phyloP scores from a whole-genome alignment of 768 basidiomycete species.

The Pleurotus ostreatus region DNA sequence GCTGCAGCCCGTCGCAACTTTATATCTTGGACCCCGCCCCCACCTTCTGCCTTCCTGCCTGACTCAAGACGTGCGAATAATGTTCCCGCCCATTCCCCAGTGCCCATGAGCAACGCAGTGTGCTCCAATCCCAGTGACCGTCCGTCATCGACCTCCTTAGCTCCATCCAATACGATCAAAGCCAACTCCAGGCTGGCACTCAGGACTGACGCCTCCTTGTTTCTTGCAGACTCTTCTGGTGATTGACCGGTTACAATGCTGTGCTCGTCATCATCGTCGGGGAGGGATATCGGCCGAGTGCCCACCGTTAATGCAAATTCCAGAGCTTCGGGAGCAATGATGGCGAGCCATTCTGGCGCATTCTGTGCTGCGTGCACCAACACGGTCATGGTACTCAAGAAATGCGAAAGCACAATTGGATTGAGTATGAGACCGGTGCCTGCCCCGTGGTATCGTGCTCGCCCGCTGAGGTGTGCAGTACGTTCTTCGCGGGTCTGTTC shows the following conservation, averaged over 20 bases:
- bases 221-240: conserved; percentile 10
- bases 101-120: conserved; percentile 61
- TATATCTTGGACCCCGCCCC: conserved; percentile 61
- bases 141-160: conserved; percentile 74
- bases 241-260: conserved; percentile 25
- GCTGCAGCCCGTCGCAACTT: conserved; percentile 68
- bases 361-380: conserved; percentile 81
- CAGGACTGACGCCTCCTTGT: conserved; percentile 70
- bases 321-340: conserved; percentile 78
- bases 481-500: conserved; percentile 74
- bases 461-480: conserved; percentile 50
- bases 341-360: conserved; percentile 73
- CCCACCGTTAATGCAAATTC: conserved; percentile 83
- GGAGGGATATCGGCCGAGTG: conserved; percentile 51
- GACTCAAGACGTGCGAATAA: conserved; percentile 64
- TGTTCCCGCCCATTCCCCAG: conserved; percentile 76
- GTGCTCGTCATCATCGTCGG: conserved; percentile 30
- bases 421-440: conserved; percentile 83
- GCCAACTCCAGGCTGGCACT: conserved; percentile 74
- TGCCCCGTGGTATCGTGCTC: conserved; percentile 61
- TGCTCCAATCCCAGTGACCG: conserved; percentile 72
- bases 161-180: conserved; percentile 71
- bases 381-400: conserved; percentile 71
- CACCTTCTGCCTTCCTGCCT: conserved; percentile 56
- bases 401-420: conserved; percentile 70